Evolutionary conservation across 2,329 filamentous ascomycete genomes (phyloP), one percentile per base, ranked within the genome.

Genomic region (Gliomastix tumulicola): DNA sequence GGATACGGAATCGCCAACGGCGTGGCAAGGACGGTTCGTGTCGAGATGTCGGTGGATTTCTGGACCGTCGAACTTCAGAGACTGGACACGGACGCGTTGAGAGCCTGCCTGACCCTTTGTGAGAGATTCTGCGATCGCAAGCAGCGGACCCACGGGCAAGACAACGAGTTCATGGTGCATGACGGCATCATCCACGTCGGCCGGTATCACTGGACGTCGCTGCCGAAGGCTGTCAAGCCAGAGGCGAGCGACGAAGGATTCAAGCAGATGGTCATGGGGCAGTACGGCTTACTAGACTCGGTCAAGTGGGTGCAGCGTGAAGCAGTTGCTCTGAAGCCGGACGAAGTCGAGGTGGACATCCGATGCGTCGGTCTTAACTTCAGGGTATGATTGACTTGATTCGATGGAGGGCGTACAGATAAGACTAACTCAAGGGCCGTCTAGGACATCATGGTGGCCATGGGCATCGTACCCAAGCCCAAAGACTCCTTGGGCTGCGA

Each of bases 311-410:
- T 25, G 16, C 13, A 25, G 5, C 12, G 13, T 15, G 20, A 19
- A 11, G 21, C 17, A 13, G 13, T 20, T 8, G 16, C 12, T 3
- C 18, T 35, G 10, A 17, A 22, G 18, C n/a, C 11, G 15, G 44
- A 49, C 28, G 42, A 53, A 15, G 47, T 67, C 6, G 57, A 63
- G 34, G 51, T 44, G 18, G 42, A 44, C 32, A 32, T 35, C 13
- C 40, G 35, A 13, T 35, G 40, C 5, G 41, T 45, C 10, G 62
- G 59, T 3, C 17, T 67, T 4, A 65, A 62, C 37, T 63, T 46
- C 22, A 36, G 36, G 32, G 25, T 28, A 28, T n/a, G 25, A n/a
- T n/a, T 15, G 15, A 15, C 25, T 27, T 13, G 12, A 27, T 27
- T 28, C 25, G 25, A 12, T 13, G 12, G 17, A n/a, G 3, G 4